phyloP scores from a whole-genome alignment of 805 yeast species.

The Priceomyces medius region DNA sequence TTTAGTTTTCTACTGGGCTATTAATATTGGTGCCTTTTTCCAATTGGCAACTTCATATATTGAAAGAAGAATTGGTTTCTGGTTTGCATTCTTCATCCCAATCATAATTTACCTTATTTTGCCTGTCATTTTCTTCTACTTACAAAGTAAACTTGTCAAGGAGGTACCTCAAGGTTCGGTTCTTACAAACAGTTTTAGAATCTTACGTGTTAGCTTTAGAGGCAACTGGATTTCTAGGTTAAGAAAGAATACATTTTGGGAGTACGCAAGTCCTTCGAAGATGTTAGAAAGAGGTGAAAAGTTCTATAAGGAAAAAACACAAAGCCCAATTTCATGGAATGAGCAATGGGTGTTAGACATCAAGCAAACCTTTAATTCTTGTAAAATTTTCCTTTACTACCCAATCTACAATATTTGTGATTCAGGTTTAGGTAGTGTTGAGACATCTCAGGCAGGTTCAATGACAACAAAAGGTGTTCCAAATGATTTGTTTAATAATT shows the following conservation, averaged over 20 bases:
- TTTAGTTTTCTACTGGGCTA: conserved; percentile 53
- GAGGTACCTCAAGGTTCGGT: conserved; percentile 47
- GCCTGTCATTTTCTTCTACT: conserved; percentile 27
- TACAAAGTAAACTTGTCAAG: conserved; percentile 29
- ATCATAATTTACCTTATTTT: conserved; percentile 28
- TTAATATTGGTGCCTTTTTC: conserved; percentile 55
- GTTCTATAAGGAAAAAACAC: conserved; percentile 30
- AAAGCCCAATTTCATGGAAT: conserved; percentile 36
- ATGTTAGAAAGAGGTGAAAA: conserved; percentile 45
- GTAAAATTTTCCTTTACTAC: conserved; percentile 46
- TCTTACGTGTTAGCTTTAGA: conserved; percentile 41
- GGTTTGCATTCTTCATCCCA: conserved; percentile 55
- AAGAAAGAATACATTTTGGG: conserved; percentile 45
- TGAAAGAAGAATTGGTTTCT: conserved; percentile 52
- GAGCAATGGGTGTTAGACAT: conserved; percentile 50
- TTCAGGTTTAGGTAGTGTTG: conserved; percentile 48
- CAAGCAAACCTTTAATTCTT: conserved; percentile 42
- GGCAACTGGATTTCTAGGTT: conserved; percentile 44
- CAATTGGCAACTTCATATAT: conserved; percentile 51
- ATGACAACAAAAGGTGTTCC: conserved; percentile 55
- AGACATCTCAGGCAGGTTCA: conserved; percentile 54
- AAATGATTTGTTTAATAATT: conserved; percentile 54
- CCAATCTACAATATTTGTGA: conserved; percentile 41
- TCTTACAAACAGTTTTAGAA: conserved; percentile 41
- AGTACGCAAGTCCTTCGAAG: conserved; percentile 44